Percentiles rank a stretch among this genome's conserved stretches.
phyloP scores from a whole-genome alignment of 2,329 filamentous ascomycete genomes.

The Hymenoscyphus albidus region DNA sequence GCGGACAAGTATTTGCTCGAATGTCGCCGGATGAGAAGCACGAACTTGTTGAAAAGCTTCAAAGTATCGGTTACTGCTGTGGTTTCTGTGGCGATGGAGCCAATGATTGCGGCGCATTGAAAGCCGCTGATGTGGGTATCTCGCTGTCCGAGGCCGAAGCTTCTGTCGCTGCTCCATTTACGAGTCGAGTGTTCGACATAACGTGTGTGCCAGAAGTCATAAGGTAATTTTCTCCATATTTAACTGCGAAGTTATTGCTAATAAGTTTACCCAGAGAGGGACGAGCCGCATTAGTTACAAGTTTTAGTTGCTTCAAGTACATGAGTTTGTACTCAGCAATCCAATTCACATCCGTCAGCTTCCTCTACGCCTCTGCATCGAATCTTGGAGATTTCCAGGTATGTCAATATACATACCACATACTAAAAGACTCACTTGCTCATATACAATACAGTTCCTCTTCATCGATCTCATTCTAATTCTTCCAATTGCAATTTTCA shows the following conservation, averaged over 20 bases:
- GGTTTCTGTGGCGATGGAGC: slow-evolving; percentile 97
- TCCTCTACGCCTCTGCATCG: slow-evolving; percentile 87
- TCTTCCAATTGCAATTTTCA: slow-evolving; percentile 93
- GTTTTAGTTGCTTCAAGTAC: slow-evolving; percentile 99
- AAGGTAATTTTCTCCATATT: slow-evolving; percentile 45
- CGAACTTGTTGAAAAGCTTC: slow-evolving; percentile 93
- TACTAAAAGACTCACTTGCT: not conserved
- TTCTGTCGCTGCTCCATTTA: slow-evolving; percentile 96
- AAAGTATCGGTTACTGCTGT: slow-evolving; percentile 90
- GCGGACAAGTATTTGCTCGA: slow-evolving; percentile 88
- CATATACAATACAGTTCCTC: slow-evolving; percentile 58
- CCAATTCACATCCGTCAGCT: slow-evolving; percentile 95
- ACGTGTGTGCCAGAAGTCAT: slow-evolving; percentile 93
- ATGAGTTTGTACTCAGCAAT: slow-evolving; percentile 99
- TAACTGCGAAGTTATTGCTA: slow-evolving; percentile 10
- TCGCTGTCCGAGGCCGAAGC: slow-evolving; percentile 96
- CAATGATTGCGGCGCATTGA: slow-evolving; percentile 94
- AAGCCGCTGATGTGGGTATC: slow-evolving; percentile 95
- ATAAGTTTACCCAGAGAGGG: slow-evolving; percentile 59
- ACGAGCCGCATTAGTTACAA: slow-evolving; percentile 90
- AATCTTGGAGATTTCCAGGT: slow-evolving; percentile 95
- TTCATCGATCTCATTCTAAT: slow-evolving; percentile 94
- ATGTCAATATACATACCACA: slow-evolving; percentile 9
- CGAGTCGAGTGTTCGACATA: slow-evolving; percentile 92
- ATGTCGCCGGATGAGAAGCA: slow-evolving; percentile 99